phyloP scores from a whole-genome alignment of 495 filamentous ascomycete species.

The Hyphodiscus hymeniophilus region DNA sequence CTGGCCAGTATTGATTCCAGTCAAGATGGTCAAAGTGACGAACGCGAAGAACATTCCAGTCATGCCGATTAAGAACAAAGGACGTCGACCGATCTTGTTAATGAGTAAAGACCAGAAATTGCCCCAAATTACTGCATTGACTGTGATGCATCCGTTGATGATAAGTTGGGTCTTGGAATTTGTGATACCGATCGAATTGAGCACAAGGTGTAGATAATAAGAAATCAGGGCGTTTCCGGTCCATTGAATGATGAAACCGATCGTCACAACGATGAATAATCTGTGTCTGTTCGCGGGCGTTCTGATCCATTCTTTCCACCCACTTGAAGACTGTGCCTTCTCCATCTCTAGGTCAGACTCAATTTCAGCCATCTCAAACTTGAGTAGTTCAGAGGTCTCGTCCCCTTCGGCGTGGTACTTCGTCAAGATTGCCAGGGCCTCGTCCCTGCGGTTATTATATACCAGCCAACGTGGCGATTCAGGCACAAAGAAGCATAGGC shows the following conservation, averaged over 20 bases:
- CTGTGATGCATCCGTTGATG: constrained; percentile 16
- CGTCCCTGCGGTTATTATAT: constrained; percentile 52
- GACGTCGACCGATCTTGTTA: constrained; percentile 51
- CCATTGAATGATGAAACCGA: constrained; percentile 33
- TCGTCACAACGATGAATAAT: constrained; percentile 26
- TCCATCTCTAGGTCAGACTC: constrained; percentile 1
- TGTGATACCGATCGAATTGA: constrained; percentile 38
- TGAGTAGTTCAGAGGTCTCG: not conserved
- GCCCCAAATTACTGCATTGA: constrained; percentile 31
- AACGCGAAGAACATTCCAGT: constrained; percentile 52
- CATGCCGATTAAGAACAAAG: constrained; percentile 48
- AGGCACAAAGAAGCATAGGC: constrained; percentile 40
- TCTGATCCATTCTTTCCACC: constrained; percentile 6
- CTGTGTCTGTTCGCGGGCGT: constrained; percentile 6
- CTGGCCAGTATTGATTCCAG: not conserved
- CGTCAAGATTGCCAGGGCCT: constrained; percentile 55
- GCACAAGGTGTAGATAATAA: constrained; percentile 29
- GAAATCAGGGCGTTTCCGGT: constrained; percentile 29
- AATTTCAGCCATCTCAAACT: constrained; percentile 8
- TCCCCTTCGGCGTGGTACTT: constrained; percentile 13
- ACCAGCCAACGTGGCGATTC: constrained; percentile 73
- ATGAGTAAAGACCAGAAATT: constrained; percentile 32
- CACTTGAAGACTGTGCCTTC: not conserved
- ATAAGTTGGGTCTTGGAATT: constrained; percentile 37
- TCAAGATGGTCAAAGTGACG: constrained; percentile 23